Conservation (phyloP, 1,139 yeast species). For the Geotrichum restrictum region DNA sequence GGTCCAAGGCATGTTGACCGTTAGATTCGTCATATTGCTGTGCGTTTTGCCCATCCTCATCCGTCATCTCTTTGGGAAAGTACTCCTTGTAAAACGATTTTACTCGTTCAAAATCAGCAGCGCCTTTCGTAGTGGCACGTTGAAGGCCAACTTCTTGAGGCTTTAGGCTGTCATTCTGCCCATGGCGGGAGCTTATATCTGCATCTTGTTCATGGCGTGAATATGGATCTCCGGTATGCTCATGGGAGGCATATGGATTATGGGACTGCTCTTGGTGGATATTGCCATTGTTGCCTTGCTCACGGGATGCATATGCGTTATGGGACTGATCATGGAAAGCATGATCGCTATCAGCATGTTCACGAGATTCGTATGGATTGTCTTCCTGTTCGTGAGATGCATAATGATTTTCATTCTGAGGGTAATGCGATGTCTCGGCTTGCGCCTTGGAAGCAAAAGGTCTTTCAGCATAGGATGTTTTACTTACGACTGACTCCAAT, state of each 20-base stretch:
- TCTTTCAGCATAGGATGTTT: not conserved
- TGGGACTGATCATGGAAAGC: not conserved
- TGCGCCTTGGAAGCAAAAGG: not conserved
- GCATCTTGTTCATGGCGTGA: too few relatives aligned
- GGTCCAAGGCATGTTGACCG: too few relatives aligned
- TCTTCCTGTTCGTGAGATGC: not conserved
- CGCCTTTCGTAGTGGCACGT: conserved; percentile 1
- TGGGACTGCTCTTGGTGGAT: not conserved
- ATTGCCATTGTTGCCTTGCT: not conserved
- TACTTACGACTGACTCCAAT: not conserved
- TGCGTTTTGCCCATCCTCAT: not conserved
- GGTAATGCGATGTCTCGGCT: too few relatives aligned
- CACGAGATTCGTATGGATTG: not conserved
- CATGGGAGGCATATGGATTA: not conserved
- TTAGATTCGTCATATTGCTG: not conserved
- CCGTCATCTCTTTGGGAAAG: conserved; percentile 26
- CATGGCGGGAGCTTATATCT: not conserved
- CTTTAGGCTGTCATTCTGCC: not conserved
- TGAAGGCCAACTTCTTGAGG: not conserved
- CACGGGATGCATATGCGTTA: not conserved
- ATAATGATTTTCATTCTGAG: not conserved
- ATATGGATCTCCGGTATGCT: not conserved
- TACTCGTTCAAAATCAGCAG: conserved; percentile 32
- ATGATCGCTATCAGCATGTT: not conserved
- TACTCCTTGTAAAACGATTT: conserved; percentile 36